A percentile compares a stretch with the other conserved stretches of the same genome.
Evolutionary conservation across 345 rosid genomes (phyloP).

Genomic region (Camelina laxa): DNA sequence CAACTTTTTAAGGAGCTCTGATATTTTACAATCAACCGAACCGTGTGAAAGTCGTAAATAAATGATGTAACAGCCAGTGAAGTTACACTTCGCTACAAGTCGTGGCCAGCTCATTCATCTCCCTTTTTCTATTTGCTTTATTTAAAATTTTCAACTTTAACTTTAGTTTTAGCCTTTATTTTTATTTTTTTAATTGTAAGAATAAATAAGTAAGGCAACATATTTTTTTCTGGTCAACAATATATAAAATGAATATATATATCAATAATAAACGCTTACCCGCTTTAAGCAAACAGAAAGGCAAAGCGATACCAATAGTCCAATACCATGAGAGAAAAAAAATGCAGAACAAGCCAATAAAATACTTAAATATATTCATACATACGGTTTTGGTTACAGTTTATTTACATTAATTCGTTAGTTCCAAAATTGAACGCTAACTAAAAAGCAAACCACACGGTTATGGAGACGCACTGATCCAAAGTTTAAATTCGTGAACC

Average conservation of each 20-base stretch:
- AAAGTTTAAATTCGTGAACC: constrained; percentile 9
- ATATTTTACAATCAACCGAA: constrained; percentile 29
- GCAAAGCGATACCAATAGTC: neutral
- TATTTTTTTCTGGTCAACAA: neutral
- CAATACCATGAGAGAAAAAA: neutral
- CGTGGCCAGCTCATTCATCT: constrained; percentile 46
- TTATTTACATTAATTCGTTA: no score
- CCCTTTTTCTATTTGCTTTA: constrained; percentile 30
- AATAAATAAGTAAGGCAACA: neutral
- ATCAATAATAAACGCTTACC: constrained; percentile 1
- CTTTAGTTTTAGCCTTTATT: neutral
- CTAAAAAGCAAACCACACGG: constrained; percentile 12
- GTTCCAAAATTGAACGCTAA: constrained; percentile 8
- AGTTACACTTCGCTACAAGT: constrained; percentile 39
- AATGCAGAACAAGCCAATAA: neutral
- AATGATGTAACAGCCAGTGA: constrained; percentile 46
- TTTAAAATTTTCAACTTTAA: constrained; percentile 34
- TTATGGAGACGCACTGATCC: constrained; percentile 2
- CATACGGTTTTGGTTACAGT: neutral
- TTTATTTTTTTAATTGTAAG: neutral
- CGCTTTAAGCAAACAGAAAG: constrained; percentile 17
- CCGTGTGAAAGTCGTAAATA: constrained; percentile 40
- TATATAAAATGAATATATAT: neutral
- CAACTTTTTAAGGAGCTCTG: constrained; percentile 1
- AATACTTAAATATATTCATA: neutral